Base-by-base conservation (phyloP, 1,284 basidiomycete genomes). In the Cerioporus squamosus region DNA sequence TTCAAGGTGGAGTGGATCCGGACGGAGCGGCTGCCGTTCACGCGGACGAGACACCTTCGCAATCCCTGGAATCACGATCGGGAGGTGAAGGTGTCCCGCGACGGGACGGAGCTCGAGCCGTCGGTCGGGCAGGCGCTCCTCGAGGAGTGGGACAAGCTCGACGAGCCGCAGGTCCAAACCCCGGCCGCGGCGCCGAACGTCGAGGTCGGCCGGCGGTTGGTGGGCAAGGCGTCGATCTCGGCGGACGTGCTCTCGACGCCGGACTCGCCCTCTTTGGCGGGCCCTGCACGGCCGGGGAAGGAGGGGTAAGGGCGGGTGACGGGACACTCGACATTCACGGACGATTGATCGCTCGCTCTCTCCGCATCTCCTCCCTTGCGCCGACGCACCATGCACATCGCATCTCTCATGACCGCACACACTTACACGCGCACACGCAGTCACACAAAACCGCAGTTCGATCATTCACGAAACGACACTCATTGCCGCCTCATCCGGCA, bases 61-160 rank as follows among this genome's bases (percentile, higher is more conserved):
- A 97, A 97, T 69, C 91, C 92, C 0, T 97, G 95, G 95, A 96
- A 97, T 64, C 88, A 94, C 68, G 92, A 92, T 61, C 81, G 91
- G 48, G 94, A 97, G 71, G 85, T 97, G 62, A 97, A 96, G 78
- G 89, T 95, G 10, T 97, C 93, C 12, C 81, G 94, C 53, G 95
- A 97, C 69, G 95, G 95, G 14, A 97, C 95, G 1, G 95, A 97
- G 74, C 74, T 97, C 23, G 95, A 97, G 72, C 93, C 95, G 1
- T 71, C 70, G n/a, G 84, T 95, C 36, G 94, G 93, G 6, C 79
- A 85, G 58, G 78, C 76, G 66, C 73, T 97, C 48, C 68, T 97
- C 57, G 85, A 88, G 1, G 91, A 94, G 68, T 97, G 94, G 94
- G 78, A 83, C 48, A 68, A 66, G 63, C 64, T 65, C 31, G 69